A percentile compares a stretch with the other conserved stretches of the same genome.
Evolutionary conservation across 257 asterid species (phyloP).

Genomic region (Eustoma russellianum): DNA sequence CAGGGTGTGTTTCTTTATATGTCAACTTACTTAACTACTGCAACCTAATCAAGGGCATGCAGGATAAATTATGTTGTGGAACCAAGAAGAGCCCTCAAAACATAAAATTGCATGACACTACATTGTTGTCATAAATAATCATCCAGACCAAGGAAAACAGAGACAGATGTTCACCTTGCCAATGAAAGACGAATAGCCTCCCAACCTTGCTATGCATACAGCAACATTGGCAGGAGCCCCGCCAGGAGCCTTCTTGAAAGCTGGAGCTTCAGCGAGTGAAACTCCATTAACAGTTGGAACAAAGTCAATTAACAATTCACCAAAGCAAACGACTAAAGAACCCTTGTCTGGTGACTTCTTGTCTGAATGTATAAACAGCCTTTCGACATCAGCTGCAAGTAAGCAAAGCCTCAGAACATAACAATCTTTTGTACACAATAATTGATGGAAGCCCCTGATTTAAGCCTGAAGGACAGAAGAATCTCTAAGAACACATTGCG

Average conservation of each 20-base stretch:
- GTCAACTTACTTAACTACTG: not conserved
- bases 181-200: slow-evolving; percentile 80
- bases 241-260: slow-evolving; percentile 78
- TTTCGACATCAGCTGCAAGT: slow-evolving; percentile 35
- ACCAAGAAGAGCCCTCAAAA: not conserved
- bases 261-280: slow-evolving; percentile 91
- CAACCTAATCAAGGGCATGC: not conserved
- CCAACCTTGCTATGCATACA: slow-evolving; percentile 67
- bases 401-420: no score
- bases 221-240: slow-evolving; percentile 98
- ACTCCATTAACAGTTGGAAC: slow-evolving; percentile 79
- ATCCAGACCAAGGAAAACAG: slow-evolving; percentile 6
- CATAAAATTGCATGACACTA: not conserved
- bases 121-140: no score
- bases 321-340: slow-evolving; percentile 64
- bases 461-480: no score
- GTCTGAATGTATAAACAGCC: slow-evolving; percentile 33
- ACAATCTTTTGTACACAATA: no score
- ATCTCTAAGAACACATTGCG: no score
- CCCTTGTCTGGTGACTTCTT: slow-evolving; percentile 24
- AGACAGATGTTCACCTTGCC: slow-evolving; percentile 53
- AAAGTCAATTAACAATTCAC: slow-evolving; percentile 91
- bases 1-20: no score
- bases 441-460: not conserved
- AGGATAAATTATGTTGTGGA: not conserved